Evolutionary conservation across 306 rosid species (phyloP).

Genomic region (Castanea mollissima): DNA sequence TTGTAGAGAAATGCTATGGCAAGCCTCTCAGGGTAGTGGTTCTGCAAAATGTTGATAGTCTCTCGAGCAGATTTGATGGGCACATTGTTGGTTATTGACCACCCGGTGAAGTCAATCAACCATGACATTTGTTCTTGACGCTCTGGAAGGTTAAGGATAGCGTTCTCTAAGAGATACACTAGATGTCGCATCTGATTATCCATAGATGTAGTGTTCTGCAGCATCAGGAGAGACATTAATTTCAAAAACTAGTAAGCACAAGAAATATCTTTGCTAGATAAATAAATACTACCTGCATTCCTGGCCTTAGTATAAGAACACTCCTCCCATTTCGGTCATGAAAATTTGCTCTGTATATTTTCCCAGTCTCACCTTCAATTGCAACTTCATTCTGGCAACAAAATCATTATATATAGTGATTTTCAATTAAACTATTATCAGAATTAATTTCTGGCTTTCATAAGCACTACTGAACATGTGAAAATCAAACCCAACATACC

Average conservation of each 20-base stretch:
- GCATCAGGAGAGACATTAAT: constrained; percentile 20
- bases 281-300: constrained; percentile 36
- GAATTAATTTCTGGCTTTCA: background rate
- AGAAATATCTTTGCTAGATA: background rate
- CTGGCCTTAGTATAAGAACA: constrained; percentile 49
- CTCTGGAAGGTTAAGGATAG: constrained; percentile 72
- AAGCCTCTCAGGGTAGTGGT: constrained; percentile 93
- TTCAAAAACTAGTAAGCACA: background rate
- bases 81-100: constrained; percentile 48
- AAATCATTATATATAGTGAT: background rate
- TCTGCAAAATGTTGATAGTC: constrained; percentile 71
- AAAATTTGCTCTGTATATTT: constrained; percentile 73
- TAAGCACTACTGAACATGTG: background rate
- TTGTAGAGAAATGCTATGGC: constrained; percentile 67
- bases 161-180: constrained; percentile 81
- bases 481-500: constrained; percentile 45
- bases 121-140: constrained; percentile 90
- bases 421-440: background rate
- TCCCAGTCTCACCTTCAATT: constrained; percentile 57
- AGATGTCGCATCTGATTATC: constrained; percentile 77
- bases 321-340: constrained; percentile 63
- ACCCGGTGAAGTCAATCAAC: constrained; percentile 87
- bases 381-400: constrained; percentile 44
- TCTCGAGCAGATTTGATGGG: constrained; percentile 73
- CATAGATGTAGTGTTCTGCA: constrained; percentile 61